Evolutionary conservation across 2,329 filamentous ascomycete genomes (phyloP), one percentile per base, ranked within the genome.

Genomic region (Gyromitra esculenta): DNA sequence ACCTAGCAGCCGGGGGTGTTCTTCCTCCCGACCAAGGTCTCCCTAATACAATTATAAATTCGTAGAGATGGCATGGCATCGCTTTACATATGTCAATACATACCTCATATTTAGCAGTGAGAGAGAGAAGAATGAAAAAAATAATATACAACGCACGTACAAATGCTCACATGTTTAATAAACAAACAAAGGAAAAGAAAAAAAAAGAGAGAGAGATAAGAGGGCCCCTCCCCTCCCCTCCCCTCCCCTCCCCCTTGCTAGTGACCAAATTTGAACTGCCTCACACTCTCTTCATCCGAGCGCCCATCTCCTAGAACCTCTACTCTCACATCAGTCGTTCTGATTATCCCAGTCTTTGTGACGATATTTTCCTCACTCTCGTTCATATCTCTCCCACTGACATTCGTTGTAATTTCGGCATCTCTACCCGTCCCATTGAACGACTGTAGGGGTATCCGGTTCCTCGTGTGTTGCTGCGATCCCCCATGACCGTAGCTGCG

Each of bases 321-420:
- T 43, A 81, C 77, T 57, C 77, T 80, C 54, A 81, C 79, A 68
- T 81, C 79, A 21, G 79, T 80, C 7, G 80, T 79, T 39, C 77
- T 80, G 39, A 77, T 60, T 50, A 80, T 80, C 45, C 76, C 77
- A 60, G 68, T 69, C 52, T 79, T 79, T 35, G 70, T 43, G 7
- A 79, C 78, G 67, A 81, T 80, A 52, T 79, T 79, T 69, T 80
- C 80, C 69, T 80, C 64, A 25, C 75, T 77, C 25, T 66, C 75
- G 13, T 66, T 70, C n/a, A 65, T 18, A 2, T 52, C 68, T 31
- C 75, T 63, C 21, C 59, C 70, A 18, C 64, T 65, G 9, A 70
- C 64, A 59, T 77, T 54, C 11, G 75, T 45, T 8, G 43, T 77
- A n/a, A 74, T 74, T 9, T 65, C 57, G 7, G 37, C 71, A 37